phyloP scores from a whole-genome alignment of 1,284 basidiomycete species.

The Cystobasidium slooffiae region DNA sequence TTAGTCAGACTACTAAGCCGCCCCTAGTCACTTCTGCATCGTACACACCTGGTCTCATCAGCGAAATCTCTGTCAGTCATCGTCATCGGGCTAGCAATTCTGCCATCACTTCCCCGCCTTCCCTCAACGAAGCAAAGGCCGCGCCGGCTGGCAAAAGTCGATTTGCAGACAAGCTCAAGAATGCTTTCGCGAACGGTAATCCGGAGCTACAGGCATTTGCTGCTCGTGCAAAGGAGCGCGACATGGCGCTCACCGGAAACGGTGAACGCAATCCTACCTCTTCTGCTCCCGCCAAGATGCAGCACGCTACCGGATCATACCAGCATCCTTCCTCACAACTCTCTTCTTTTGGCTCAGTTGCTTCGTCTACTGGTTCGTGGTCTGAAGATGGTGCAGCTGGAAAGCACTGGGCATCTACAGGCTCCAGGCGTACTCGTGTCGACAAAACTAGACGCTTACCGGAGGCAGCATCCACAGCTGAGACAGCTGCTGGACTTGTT shows the following conservation, averaged over 20 bases:
- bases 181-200: conserved; percentile 52
- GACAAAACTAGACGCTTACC: neutral
- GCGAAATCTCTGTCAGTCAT: neutral
- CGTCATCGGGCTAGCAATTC: conserved; percentile 15
- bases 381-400: conserved; percentile 34
- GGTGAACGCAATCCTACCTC: conserved; percentile 47
- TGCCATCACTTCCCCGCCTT: neutral
- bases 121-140: neutral
- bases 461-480: neutral
- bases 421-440: conserved; percentile 31
- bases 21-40: neutral
- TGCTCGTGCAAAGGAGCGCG: conserved; percentile 49
- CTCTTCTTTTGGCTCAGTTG: conserved; percentile 43
- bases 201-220: conserved; percentile 52
- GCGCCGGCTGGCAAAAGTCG: conserved; percentile 35
- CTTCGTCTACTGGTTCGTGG: conserved; percentile 40
- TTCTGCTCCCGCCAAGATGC: conserved; percentile 52
- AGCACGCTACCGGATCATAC: conserved; percentile 29
- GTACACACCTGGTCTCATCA: neutral
- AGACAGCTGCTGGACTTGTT: neutral
- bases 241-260: conserved; percentile 42
- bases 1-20: conserved; percentile 37
- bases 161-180: conserved; percentile 50
- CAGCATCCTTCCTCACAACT: conserved; percentile 31
- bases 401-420: conserved; percentile 43